Evolutionary conservation across 495 filamentous ascomycete genomes (phyloP), one percentile per base, ranked within the genome.

Genomic region (Daldinia caldariorum): DNA sequence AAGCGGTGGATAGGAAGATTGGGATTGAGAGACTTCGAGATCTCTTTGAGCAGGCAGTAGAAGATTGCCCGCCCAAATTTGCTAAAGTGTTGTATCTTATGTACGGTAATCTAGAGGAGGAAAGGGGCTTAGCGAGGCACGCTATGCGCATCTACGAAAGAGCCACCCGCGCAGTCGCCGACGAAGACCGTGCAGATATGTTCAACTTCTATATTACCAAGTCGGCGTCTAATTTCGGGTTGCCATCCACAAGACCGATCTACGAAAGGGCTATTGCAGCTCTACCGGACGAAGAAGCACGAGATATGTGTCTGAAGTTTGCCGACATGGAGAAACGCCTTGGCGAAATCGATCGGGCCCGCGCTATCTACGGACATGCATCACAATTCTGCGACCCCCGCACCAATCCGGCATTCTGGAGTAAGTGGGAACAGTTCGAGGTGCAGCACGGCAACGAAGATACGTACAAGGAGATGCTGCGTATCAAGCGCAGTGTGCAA

Each of bases 191-290:
- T 10, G 90, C 92, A 70, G 96, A 97, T 78, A 97, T 99, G 93
- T 99, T 97, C 83, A 94, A 97, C 77, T 97, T 97, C 77, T 99
- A 98, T 84, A 97, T 99, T 78, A 97, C 96, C 53, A 98, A 99
- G 76, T 97, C 94, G 0, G 95, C 95, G 0, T 97, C 94, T 9
- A 99, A 99, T 79, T 99, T 99, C 69, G 95, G 95, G 6, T 85
- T 99, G 22, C 91, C 95, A 1, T 98, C 95, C 6, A 97, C 95
- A n/a, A 85, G 95, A 38, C 89, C 92, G 0, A 98, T 99, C 77
- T 99, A 99, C 82, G 95, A 98, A 80, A 89, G 93, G 50, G 94
- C 94, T 18, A 96, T 99, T 59, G 89, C 91, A 5, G 91, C 94
- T 26, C 83, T 99, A 31, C 95, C 96, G 0, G 96, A 99, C 78